These are phyloP conservation scores for Hyphodiscus sp. DNA, from an alignment of 2,329 filamentous ascomycete genomes.

Conservation along the genomic window DNA sequence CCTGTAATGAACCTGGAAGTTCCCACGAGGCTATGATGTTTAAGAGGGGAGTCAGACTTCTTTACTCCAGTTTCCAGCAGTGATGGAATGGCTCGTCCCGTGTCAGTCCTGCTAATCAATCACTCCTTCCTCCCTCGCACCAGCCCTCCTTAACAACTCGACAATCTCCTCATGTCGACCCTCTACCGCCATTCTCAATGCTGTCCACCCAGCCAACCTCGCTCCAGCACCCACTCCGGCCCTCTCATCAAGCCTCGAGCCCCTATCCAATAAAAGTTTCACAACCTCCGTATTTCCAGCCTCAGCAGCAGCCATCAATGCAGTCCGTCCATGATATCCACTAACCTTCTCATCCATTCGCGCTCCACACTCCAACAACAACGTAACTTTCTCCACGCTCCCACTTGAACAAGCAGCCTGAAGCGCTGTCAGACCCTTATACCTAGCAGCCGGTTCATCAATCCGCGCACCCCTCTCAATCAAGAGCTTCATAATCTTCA, in stretches of 20 bases:
- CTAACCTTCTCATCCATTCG: constrained; percentile 1
- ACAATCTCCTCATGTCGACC: not conserved
- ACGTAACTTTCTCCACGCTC: not conserved
- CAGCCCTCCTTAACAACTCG: not conserved
- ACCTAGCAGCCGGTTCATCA: not conserved
- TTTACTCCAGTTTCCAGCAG: too few relatives aligned
- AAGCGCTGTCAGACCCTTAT: constrained; percentile 1
- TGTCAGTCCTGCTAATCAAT: not conserved
- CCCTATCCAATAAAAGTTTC: not conserved
- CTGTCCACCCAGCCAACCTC: not conserved
- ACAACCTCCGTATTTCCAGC: not conserved
- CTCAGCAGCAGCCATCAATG: not conserved
- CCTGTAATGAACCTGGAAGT: too few relatives aligned
- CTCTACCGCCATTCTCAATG: not conserved
- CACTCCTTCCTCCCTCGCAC: not conserved
- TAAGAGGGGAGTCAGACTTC: too few relatives aligned
- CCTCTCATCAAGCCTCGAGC: not conserved
- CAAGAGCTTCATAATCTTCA: constrained; percentile 1
- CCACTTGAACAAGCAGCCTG: constrained; percentile 3
- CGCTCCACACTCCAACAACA: constrained; percentile 10
- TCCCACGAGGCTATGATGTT: too few relatives aligned
- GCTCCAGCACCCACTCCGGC: not conserved
- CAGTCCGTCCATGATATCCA: not conserved
- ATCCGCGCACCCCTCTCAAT: constrained; percentile 5
- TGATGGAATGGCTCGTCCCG: too few relatives aligned